A percentile compares a stretch with the other conserved stretches of the same genome.
Evolutionary conservation across 2,329 filamentous ascomycete species (phyloP).

Genomic region (Didymella pomorum): DNA sequence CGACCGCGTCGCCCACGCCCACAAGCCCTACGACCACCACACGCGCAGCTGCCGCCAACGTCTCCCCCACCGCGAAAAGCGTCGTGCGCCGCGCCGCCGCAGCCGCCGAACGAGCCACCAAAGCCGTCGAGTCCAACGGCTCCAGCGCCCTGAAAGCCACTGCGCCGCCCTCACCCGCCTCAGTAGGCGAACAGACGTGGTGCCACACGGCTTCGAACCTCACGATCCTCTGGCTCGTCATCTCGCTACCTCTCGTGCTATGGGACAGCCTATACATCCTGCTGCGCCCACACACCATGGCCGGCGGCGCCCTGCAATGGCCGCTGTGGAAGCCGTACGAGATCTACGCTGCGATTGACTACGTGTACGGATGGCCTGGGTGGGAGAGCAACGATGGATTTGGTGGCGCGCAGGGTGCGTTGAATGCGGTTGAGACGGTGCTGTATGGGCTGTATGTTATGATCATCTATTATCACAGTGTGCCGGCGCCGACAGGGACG

Average conservation of each 20-base stretch:
- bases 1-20: slow-evolving; percentile 45
- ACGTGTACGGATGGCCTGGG: slow-evolving; percentile 81
- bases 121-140: slow-evolving; percentile 26
- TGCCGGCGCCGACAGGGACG: slow-evolving; percentile 43
- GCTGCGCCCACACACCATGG: slow-evolving; percentile 81
- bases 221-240: slow-evolving; percentile 72
- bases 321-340: slow-evolving; percentile 80
- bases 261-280: slow-evolving; percentile 87
- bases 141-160: slow-evolving; percentile 29
- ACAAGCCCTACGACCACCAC: slow-evolving; percentile 30
- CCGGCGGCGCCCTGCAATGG: slow-evolving; percentile 74
- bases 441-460: slow-evolving; percentile 71
- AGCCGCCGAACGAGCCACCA: slow-evolving; percentile 21
- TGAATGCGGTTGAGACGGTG: slow-evolving; percentile 74
- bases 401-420: slow-evolving; percentile 73
- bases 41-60: background rate
- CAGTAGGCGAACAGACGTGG: slow-evolving; percentile 51
- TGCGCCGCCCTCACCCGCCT: slow-evolving; percentile 33
- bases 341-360: slow-evolving; percentile 80
- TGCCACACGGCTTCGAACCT: slow-evolving; percentile 67
- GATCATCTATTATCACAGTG: slow-evolving; percentile 57
- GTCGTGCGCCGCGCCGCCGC: slow-evolving; percentile 38
- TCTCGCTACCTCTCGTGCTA: slow-evolving; percentile 78
- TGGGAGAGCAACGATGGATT: slow-evolving; percentile 74
- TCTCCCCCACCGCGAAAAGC: slow-evolving; percentile 28